These are phyloP conservation scores for Cytospora chrysosperma DNA, from an alignment of 2,329 filamentous ascomycete species.

Conservation along the genomic window DNA sequence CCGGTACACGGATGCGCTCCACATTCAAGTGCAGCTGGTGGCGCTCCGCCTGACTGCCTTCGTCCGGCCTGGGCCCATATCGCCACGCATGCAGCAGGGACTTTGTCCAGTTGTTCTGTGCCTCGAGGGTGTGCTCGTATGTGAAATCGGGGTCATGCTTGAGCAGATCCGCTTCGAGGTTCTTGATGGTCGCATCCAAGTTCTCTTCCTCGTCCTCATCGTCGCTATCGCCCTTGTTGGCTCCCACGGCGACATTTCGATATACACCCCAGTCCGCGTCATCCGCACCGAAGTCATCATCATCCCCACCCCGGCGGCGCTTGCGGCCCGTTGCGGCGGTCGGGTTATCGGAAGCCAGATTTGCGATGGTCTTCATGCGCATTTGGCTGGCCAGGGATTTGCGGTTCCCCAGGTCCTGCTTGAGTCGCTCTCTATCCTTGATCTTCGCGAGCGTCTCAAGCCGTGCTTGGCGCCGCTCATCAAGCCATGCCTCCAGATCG, in stretches of 20 bases:
- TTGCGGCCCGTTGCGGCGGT: constrained; percentile 62
- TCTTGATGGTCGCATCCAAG: constrained; percentile 68
- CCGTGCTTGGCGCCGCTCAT: constrained; percentile 75
- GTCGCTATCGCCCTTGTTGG: constrained; percentile 67
- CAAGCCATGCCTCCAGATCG: constrained; percentile 83
- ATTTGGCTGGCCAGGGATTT: constrained; percentile 96
- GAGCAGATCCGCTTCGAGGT: constrained; percentile 80
- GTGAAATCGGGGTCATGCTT: constrained; percentile 85
- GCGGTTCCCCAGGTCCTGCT: constrained; percentile 91
- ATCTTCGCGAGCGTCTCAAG: constrained; percentile 73
- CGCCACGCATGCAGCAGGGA: constrained; percentile 86
- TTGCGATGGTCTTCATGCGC: constrained; percentile 97
- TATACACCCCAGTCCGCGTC: constrained; percentile 99
- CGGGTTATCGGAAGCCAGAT: constrained; percentile 86
- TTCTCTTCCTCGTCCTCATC: constrained; percentile 94
- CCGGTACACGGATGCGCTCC: constrained; percentile 89
- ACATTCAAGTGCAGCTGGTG: constrained; percentile 95
- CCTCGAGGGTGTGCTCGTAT: constrained; percentile 87
- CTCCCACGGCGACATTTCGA: constrained; percentile 83
- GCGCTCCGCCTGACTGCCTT: constrained; percentile 73
- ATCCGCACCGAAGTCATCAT: constrained; percentile 95
- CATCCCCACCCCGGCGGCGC: constrained; percentile 80
- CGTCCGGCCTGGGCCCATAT: constrained; percentile 80
- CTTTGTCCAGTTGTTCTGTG: constrained; percentile 94
- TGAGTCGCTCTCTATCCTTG: constrained; percentile 89